Evolutionary conservation across 495 filamentous ascomycete species (phyloP).

Genomic region (Glonium stellatum): DNA sequence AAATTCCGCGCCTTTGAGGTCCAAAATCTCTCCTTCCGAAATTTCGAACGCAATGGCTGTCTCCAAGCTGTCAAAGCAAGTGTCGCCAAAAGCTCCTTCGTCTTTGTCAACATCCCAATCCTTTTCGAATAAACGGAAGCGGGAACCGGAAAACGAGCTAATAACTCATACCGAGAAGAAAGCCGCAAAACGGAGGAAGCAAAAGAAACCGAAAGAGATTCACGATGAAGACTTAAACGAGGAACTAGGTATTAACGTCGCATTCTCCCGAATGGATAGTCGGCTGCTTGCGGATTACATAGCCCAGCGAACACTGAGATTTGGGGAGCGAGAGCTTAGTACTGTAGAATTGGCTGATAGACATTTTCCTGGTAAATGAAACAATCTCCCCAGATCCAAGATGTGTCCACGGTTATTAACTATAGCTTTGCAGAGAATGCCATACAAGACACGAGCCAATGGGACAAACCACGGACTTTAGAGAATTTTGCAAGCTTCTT

Average conservation of each 20-base stretch:
- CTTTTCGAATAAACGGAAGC: constrained; percentile 33
- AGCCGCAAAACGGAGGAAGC: constrained; percentile 48
- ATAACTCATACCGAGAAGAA: constrained; percentile 24
- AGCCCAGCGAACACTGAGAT: constrained; percentile 59
- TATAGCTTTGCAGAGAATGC: constrained; percentile 39
- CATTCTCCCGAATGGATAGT: constrained; percentile 74
- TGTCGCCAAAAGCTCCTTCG: constrained; percentile 26
- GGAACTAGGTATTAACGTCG: constrained; percentile 66
- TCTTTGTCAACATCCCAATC: constrained; percentile 3
- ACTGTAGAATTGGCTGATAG: constrained; percentile 75
- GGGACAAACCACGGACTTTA: constrained; percentile 52
- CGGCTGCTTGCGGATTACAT: constrained; percentile 79
- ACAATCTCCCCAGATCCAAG: background rate
- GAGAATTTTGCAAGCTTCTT: constrained; percentile 72
- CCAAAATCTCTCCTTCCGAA: constrained; percentile 2
- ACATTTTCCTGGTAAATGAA: constrained; percentile 61
- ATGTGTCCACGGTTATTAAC: constrained; percentile 26
- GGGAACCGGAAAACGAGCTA: constrained; percentile 17
- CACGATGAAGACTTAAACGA: constrained; percentile 55
- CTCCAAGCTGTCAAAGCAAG: constrained; percentile 26
- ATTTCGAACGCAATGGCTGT: constrained; percentile 30
- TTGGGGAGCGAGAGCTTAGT: constrained; percentile 73
- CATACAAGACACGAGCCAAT: constrained; percentile 69
- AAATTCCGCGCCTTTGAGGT: background rate
- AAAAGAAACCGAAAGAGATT: constrained; percentile 46